These are phyloP conservation scores for Lavandula angustifolia DNA, from an alignment of 257 asterid species.

Conservation along the genomic window DNA sequence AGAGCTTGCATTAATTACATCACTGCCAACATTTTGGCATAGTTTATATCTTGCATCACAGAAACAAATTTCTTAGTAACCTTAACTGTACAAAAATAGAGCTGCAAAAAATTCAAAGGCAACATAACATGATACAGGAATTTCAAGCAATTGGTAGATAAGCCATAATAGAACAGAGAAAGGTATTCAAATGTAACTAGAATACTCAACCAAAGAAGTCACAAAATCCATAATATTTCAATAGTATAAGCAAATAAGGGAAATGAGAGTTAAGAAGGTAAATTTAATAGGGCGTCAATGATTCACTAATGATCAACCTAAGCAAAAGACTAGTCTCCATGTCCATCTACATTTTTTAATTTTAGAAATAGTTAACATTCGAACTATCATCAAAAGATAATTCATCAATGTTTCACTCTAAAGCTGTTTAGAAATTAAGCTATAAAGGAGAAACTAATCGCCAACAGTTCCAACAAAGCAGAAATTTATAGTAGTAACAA, in stretches of 20 bases:
- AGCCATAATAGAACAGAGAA: neutral
- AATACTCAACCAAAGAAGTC: conserved; percentile 14
- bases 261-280: conserved; percentile 28
- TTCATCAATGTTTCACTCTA: neutral
- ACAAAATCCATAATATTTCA: neutral
- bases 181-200: neutral
- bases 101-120: neutral
- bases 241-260: neutral
- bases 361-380: neutral
- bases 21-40: conserved; percentile 95
- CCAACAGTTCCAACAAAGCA: neutral
- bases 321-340: neutral
- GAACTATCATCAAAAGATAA: conserved; percentile 7
- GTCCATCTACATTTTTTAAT: conserved; percentile 18
- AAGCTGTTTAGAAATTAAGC: conserved; percentile 10
- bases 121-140: conserved; percentile 13
- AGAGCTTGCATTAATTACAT: conserved; percentile 89
- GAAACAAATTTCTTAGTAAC: conserved; percentile 13
- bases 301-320: conserved; percentile 9
- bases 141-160: conserved; percentile 22
- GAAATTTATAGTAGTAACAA: too few species aligned
- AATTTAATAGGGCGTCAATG: neutral
- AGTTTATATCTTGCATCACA: conserved; percentile 73
- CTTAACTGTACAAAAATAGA: neutral
- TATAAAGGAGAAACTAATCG: neutral